Conservation (phyloP, 78 protist genomes). For the Capsaspora owczarzaki region DNA sequence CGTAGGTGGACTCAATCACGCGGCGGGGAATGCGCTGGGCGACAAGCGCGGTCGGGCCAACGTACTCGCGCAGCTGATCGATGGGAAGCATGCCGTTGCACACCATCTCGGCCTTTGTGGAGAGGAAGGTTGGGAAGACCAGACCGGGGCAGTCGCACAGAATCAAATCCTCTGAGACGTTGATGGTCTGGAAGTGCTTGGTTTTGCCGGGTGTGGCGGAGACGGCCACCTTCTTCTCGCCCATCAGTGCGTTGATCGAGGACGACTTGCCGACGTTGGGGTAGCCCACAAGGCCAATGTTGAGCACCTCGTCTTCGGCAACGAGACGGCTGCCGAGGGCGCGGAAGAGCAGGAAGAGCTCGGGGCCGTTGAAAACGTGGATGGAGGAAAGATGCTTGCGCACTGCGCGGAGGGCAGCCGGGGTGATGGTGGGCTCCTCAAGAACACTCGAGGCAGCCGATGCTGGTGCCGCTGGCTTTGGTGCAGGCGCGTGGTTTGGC, state of each 20-base stretch:
- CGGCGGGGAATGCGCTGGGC: conserved; percentile 45
- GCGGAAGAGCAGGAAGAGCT: not conserved
- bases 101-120: conserved; percentile 74
- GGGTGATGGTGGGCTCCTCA: too few species aligned
- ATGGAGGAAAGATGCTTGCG: not conserved
- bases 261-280: conserved; percentile 97
- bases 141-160: conserved; percentile 97
- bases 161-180: conserved; percentile 35
- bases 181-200: conserved; percentile 95
- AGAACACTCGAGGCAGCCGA: too few species aligned
- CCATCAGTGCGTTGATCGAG: conserved; percentile 85
- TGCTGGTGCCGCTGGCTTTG: too few species aligned
- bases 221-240: conserved; percentile 79
- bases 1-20: conserved; percentile 44
- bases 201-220: conserved; percentile 96
- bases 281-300: conserved; percentile 91
- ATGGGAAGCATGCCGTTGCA: conserved; percentile 87
- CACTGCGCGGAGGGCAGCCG: too few species aligned
- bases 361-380: not conserved
- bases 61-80: conserved; percentile 75
- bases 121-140: conserved; percentile 84
- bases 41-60: conserved; percentile 33
- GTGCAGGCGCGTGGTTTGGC: too few species aligned
- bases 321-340: not conserved
- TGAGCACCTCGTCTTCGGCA: not conserved